Conservation (phyloP, 192 early-diverging fungal species). For the Allomyces macrogynus region DNA sequence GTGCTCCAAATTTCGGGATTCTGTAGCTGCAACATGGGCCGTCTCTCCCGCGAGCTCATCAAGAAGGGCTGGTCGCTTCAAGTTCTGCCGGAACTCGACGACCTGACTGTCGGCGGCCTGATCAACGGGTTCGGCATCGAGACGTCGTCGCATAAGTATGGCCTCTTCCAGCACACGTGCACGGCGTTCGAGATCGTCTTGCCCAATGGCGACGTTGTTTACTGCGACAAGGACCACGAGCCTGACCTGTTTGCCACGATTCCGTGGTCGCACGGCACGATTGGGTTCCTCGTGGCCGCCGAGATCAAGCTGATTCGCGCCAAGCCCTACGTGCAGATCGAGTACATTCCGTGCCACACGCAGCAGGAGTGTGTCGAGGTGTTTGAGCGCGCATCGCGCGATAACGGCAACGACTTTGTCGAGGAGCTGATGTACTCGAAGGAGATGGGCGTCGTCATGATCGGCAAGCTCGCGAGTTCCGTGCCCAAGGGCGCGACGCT, state of each 20-base stretch:
- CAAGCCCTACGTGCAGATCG: constrained; percentile 16
- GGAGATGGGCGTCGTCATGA: constrained; percentile 16
- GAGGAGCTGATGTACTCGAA: constrained; percentile 16
- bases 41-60: constrained; percentile 13
- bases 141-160: constrained; percentile 20
- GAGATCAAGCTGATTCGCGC: constrained; percentile 18
- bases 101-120: constrained; percentile 20
- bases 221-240: constrained; percentile 14
- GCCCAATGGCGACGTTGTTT: constrained; percentile 13
- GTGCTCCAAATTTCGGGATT: no score
- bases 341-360: constrained; percentile 13
- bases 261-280: constrained; percentile 18
- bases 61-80: constrained; percentile 15
- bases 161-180: constrained; percentile 15
- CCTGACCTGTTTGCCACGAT: constrained; percentile 16
- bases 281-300: constrained; percentile 17
- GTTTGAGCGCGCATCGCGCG: neutral
- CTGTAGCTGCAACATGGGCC: constrained; percentile 14
- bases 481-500: constrained; percentile 6
- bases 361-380: constrained; percentile 13
- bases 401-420: constrained; percentile 5
- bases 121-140: constrained; percentile 19
- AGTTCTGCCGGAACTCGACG: constrained; percentile 17
- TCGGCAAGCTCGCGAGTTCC: constrained; percentile 15
- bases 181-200: constrained; percentile 14